Conservation (phyloP, 2,329 filamentous ascomycete species). For the Trichophyton simii region DNA sequence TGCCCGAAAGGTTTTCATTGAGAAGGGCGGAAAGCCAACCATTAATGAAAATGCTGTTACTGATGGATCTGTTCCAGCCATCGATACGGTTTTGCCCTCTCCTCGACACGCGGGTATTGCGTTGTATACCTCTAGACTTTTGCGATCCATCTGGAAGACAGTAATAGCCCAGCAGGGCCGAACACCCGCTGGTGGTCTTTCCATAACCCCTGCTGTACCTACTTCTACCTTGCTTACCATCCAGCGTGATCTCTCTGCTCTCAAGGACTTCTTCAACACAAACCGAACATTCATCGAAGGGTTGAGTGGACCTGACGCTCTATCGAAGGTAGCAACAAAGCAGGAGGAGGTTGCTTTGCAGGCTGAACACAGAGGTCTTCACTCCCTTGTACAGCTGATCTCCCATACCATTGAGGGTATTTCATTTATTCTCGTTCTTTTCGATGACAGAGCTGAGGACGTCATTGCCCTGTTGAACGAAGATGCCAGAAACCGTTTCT, state of each 20-base stretch:
- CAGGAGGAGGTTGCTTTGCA: slow-evolving; percentile 88
- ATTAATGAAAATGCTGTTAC: slow-evolving; percentile 63
- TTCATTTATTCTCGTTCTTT: slow-evolving; percentile 86
- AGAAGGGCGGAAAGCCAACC: slow-evolving; percentile 77
- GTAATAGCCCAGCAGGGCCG: slow-evolving; percentile 51
- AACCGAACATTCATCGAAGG: slow-evolving; percentile 91
- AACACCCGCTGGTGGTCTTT: slow-evolving; percentile 47
- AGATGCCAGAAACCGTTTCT: slow-evolving; percentile 53
- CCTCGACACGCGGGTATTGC: slow-evolving; percentile 80
- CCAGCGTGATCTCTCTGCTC: slow-evolving; percentile 65
- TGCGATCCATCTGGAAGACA: slow-evolving; percentile 78
- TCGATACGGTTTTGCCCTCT: slow-evolving; percentile 76
- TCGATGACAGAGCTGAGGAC: slow-evolving; percentile 83
- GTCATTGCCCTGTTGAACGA: slow-evolving; percentile 69
- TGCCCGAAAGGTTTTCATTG: slow-evolving; percentile 78
- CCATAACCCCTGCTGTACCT: slow-evolving; percentile 55
- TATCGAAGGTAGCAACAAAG: slow-evolving; percentile 64
- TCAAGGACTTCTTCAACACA: slow-evolving; percentile 70
- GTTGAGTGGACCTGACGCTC: slow-evolving; percentile 74
- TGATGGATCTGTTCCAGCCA: slow-evolving; percentile 49
- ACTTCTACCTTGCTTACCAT: slow-evolving; percentile 58
- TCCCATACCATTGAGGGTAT: slow-evolving; percentile 91
- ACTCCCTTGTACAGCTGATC: slow-evolving; percentile 73
- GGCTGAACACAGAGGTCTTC: slow-evolving; percentile 84
- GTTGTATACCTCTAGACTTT: slow-evolving; percentile 74